Conservation (phyloP, 257 asterid genomes). For the Parsonsia alboflavescens region DNA sequence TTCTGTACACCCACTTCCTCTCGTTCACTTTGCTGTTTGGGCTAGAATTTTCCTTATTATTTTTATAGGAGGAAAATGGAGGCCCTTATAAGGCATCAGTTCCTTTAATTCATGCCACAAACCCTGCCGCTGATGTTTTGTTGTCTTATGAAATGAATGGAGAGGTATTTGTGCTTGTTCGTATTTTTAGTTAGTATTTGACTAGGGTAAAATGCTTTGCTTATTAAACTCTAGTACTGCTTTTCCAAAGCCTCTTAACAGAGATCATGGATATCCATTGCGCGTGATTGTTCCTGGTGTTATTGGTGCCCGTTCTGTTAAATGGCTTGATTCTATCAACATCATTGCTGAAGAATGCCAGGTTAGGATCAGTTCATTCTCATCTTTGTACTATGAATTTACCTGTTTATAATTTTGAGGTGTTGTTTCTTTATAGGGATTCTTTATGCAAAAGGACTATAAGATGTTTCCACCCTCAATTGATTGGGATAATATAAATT, state of each 20-base stretch:
- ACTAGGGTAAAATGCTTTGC: neutral
- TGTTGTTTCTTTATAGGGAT: constrained; percentile 57
- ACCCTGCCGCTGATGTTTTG: constrained; percentile 88
- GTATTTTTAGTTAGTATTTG: neutral
- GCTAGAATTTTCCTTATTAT: constrained; percentile 18
- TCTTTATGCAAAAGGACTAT: constrained; percentile 94
- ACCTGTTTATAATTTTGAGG: constrained; percentile 14
- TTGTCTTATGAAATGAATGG: constrained; percentile 99
- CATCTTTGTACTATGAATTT: constrained; percentile 15
- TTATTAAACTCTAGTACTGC: constrained; percentile 6
- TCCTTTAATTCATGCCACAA: constrained; percentile 82
- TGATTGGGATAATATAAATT: constrained; percentile 87
- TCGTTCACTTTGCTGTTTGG: neutral
- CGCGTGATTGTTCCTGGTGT: constrained; percentile 99
- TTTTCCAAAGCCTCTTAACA: constrained; percentile 57
- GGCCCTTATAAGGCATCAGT: constrained; percentile 97
- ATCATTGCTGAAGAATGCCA: constrained; percentile 81
- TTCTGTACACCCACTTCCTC: neutral
- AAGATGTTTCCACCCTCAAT: constrained; percentile 98
- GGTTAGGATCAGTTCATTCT: constrained; percentile 29
- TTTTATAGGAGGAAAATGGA: constrained; percentile 82
- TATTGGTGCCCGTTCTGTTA: constrained; percentile 98
- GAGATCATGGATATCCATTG: constrained; percentile 98
- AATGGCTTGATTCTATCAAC: constrained; percentile 91
- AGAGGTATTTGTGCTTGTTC: constrained; percentile 45